Percentiles rank a stretch among this genome's conserved stretches.
phyloP scores from a whole-genome alignment of 306 rosid genomes.

The Rubus idaeus region DNA sequence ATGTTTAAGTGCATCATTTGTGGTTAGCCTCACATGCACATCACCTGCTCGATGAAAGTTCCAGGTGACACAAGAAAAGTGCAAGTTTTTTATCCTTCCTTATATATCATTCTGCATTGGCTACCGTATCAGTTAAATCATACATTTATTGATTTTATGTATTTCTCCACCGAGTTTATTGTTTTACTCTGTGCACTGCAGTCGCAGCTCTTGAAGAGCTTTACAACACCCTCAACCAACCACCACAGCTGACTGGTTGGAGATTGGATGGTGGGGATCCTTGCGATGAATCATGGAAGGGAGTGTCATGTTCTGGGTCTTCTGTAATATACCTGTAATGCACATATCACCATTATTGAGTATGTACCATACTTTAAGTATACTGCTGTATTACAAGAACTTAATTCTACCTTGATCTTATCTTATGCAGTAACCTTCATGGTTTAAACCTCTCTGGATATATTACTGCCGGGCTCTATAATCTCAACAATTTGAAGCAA shows the following conservation, averaged over 20 bases:
- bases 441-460: slow-evolving; percentile 72
- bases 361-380: background rate
- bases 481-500: slow-evolving; percentile 60
- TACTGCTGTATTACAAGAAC: slow-evolving; percentile 15
- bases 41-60: slow-evolving; percentile 5
- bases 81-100: background rate
- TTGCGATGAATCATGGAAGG: slow-evolving; percentile 82
- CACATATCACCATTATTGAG: slow-evolving; percentile 2
- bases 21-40: background rate
- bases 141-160: background rate
- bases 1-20: background rate
- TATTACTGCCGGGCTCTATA: slow-evolving; percentile 59
- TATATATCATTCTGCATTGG: too few relatives aligned
- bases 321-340: slow-evolving; percentile 80
- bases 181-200: slow-evolving; percentile 25
- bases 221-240: slow-evolving; percentile 56
- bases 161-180: background rate
- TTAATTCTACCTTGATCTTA: slow-evolving; percentile 18
- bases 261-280: slow-evolving; percentile 63
- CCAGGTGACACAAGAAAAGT: background rate
- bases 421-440: slow-evolving; percentile 53
- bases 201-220: slow-evolving; percentile 65
- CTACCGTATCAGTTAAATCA: background rate
- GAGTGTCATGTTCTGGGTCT: slow-evolving; percentile 76
- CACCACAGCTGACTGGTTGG: slow-evolving; percentile 67